A percentile compares a stretch with the other conserved stretches of the same genome.
phyloP scores from a whole-genome alignment of 2,329 filamentous ascomycete species.

The Penicillium sclerotigenum region DNA sequence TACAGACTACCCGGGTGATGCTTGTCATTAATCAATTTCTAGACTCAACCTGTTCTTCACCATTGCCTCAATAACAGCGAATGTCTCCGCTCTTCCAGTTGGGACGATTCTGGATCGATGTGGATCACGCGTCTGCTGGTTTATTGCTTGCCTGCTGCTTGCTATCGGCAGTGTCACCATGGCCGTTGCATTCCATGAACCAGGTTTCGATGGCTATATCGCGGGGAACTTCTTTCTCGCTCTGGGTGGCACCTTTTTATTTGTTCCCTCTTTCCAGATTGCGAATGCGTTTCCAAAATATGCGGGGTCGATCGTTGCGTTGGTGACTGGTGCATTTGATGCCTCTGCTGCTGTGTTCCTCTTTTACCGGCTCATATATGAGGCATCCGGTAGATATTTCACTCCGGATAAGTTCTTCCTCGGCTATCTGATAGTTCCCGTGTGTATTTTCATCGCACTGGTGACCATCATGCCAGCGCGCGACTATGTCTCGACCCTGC shows the following conservation, averaged over 20 bases:
- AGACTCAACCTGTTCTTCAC: constrained; percentile 90
- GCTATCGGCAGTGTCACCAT: constrained; percentile 66
- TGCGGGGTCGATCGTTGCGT: constrained; percentile 70
- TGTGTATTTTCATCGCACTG: constrained; percentile 61
- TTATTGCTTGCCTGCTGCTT: constrained; percentile 66
- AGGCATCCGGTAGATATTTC: constrained; percentile 46
- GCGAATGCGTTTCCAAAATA: constrained; percentile 76
- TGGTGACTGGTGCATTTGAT: constrained; percentile 79
- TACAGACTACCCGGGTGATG: neutral
- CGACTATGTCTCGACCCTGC: constrained; percentile 75
- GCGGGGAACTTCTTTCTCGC: constrained; percentile 71
- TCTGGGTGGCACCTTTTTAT: constrained; percentile 74
- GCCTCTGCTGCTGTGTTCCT: constrained; percentile 76
- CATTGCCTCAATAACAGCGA: constrained; percentile 80
- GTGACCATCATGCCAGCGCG: constrained; percentile 65
- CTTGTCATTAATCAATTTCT: constrained; percentile 8
- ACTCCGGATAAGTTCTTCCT: constrained; percentile 66
- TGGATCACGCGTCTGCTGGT: constrained; percentile 73
- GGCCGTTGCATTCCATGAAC: constrained; percentile 61
- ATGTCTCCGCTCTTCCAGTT: constrained; percentile 79
- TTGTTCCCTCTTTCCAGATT: constrained; percentile 77
- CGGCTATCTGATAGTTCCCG: constrained; percentile 67
- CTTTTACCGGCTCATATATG: constrained; percentile 69
- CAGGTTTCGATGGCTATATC: constrained; percentile 69
- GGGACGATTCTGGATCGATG: constrained; percentile 80